A percentile compares a stretch with the other conserved stretches of the same genome.
phyloP scores from a whole-genome alignment of 805 yeast genomes.

The Metschnikowia sp. region DNA sequence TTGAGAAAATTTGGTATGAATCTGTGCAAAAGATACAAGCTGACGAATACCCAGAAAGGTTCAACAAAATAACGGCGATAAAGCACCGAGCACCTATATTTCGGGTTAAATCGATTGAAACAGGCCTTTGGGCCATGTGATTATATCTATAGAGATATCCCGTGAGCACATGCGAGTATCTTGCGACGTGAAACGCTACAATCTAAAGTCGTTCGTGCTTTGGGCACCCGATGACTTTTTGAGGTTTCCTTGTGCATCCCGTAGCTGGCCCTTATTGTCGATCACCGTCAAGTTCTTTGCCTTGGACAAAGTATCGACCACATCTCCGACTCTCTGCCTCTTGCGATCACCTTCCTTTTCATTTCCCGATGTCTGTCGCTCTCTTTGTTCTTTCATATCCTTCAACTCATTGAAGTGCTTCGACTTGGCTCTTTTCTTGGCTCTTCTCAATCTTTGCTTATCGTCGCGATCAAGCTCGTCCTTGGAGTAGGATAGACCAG shows the following conservation, averaged over 20 bases:
- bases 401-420: constrained; percentile 44
- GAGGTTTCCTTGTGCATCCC: constrained; percentile 67
- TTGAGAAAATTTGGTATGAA: too few relatives aligned
- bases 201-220: constrained; percentile 25
- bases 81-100: too few relatives aligned
- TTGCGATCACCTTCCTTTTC: constrained; percentile 30
- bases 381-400: constrained; percentile 25
- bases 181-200: constrained; percentile 5
- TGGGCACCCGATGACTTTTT: constrained; percentile 42
- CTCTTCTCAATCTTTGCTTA: constrained; percentile 80
- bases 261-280: constrained; percentile 70
- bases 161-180: too few relatives aligned
- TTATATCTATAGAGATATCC: too few relatives aligned
- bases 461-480: constrained; percentile 82
- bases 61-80: too few relatives aligned
- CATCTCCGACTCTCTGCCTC: constrained; percentile 57
- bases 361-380: constrained; percentile 19
- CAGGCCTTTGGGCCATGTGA: too few relatives aligned
- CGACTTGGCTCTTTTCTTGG: constrained; percentile 76
- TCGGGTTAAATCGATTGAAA: too few relatives aligned
- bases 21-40: too few relatives aligned
- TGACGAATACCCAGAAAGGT: too few relatives aligned
- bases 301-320: constrained; percentile 65
- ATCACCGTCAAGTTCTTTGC: constrained; percentile 78
- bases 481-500: constrained; percentile 78